Evolutionary conservation across 2,329 filamentous ascomycete species (phyloP).

Genomic region (Nigrograna mackinnonii): DNA sequence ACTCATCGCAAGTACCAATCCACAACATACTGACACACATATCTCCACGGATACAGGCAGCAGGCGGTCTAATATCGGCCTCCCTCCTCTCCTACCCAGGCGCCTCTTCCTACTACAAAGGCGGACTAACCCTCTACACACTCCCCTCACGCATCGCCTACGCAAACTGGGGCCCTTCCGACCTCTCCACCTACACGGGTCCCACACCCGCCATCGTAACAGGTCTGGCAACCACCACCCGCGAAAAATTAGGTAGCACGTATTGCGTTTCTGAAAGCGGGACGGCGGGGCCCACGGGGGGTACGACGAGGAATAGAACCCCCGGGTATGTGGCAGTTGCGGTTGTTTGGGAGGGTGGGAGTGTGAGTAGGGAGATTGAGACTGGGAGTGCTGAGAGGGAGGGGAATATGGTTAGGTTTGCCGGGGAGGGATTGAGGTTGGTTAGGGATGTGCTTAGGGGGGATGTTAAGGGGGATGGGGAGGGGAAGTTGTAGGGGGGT

Average conservation of each 20-base stretch:
- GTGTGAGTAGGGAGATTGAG: constrained; percentile 58
- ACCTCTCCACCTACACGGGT: constrained; percentile 58
- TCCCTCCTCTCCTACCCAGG: constrained; percentile 62
- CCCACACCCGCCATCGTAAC: constrained; percentile 62
- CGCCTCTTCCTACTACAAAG: constrained; percentile 62
- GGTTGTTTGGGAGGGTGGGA: constrained; percentile 58
- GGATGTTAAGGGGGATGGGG: constrained; percentile 45
- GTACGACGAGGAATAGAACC: constrained; percentile 58
- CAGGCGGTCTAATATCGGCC: constrained; percentile 65
- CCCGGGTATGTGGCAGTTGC: constrained; percentile 68
- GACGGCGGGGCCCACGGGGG: constrained; percentile 66
- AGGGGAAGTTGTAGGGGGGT: too few species aligned
- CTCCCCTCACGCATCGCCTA: constrained; percentile 61
- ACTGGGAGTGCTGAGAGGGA: constrained; percentile 61
- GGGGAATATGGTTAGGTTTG: constrained; percentile 67
- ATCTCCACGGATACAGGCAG: constrained; percentile 53
- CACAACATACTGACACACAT: too few species aligned
- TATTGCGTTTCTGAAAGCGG: constrained; percentile 64
- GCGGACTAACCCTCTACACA: constrained; percentile 66
- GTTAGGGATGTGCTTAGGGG: constrained; percentile 60
- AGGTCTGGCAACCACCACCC: constrained; percentile 59
- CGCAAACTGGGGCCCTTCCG: constrained; percentile 63
- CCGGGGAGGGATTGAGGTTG: constrained; percentile 59
- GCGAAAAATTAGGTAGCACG: constrained; percentile 58
- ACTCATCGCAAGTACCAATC: too few species aligned